Percentiles rank a stretch among this genome's conserved stretches.
phyloP scores from a whole-genome alignment of 305 asterid species.

The Fraxinus platypoda region DNA sequence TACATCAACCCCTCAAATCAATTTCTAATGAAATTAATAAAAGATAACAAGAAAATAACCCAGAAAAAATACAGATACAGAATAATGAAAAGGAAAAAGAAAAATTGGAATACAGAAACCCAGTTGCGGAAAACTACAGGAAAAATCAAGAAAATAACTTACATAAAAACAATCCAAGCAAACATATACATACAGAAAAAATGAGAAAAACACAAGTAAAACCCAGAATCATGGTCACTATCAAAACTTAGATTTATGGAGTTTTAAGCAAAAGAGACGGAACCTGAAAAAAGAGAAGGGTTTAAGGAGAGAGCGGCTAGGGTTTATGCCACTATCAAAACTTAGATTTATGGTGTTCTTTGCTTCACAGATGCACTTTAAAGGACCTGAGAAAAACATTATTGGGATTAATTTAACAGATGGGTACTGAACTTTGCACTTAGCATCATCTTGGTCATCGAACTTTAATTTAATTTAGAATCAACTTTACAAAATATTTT shows the following conservation, averaged over 20 bases:
- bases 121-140: neutral
- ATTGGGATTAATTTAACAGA: neutral
- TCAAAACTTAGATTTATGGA: neutral
- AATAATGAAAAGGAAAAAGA: neutral
- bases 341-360: no score
- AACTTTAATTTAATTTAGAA: neutral
- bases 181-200: neutral
- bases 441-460: neutral
- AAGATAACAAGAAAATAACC: neutral
- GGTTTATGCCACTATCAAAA: slow-evolving; percentile 11
- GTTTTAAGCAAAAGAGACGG: neutral
- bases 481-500: neutral
- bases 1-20: neutral
- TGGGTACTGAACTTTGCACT: neutral
- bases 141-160: neutral
- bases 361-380: neutral
- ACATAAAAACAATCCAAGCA: neutral
- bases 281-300: neutral
- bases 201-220: neutral
- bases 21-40: neutral
- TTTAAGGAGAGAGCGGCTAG: neutral
- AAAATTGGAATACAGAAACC: neutral
- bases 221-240: neutral
- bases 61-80: neutral
- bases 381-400: neutral